Conservation (phyloP, 2,329 filamentous ascomycete genomes). For the Cytospora piceae region DNA sequence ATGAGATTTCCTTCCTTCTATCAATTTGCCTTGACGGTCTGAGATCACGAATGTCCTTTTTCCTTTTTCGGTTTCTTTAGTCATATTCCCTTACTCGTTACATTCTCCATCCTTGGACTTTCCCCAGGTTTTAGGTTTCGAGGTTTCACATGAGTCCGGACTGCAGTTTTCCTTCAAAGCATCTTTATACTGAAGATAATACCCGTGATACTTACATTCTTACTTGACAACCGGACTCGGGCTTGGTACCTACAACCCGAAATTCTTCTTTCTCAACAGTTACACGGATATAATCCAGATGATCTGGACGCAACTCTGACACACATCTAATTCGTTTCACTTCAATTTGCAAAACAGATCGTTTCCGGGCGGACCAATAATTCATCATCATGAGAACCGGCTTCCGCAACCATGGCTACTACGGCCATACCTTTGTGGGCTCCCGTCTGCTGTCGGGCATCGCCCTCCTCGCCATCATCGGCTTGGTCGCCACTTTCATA, state of each 20-base stretch:
- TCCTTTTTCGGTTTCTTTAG: slow-evolving; percentile 3
- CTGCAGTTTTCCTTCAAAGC: slow-evolving; percentile 11
- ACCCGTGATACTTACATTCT: slow-evolving; percentile 11
- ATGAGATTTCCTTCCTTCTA: slow-evolving; percentile 13
- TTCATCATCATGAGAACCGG: slow-evolving; percentile 30
- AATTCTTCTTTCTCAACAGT: slow-evolving; percentile 7
- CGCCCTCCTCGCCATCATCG: slow-evolving; percentile 76
- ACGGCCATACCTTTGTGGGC: slow-evolving; percentile 75
- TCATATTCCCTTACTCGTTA: slow-evolving; percentile 7
- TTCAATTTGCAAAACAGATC: slow-evolving; percentile 57
- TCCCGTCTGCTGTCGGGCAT: slow-evolving; percentile 72
- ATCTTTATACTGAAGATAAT: slow-evolving; percentile 14
- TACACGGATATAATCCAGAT: slow-evolving; percentile 10
- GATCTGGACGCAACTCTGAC: background rate
- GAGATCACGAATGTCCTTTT: slow-evolving; percentile 9
- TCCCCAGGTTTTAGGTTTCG: slow-evolving; percentile 4
- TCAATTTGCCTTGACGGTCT: background rate
- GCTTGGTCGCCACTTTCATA: slow-evolving; percentile 82
- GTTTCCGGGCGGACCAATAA: slow-evolving; percentile 45
- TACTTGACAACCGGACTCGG: slow-evolving; percentile 2
- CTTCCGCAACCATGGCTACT: slow-evolving; percentile 38
- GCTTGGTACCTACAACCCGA: slow-evolving; percentile 6
- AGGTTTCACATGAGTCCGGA: slow-evolving; percentile 14
- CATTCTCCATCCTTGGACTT: background rate
- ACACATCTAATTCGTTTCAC: slow-evolving; percentile 4